A percentile compares a stretch with the other conserved stretches of the same genome.
Evolutionary conservation across 495 filamentous ascomycete species (phyloP).

Genomic region (Aspergillus conjunctus): DNA sequence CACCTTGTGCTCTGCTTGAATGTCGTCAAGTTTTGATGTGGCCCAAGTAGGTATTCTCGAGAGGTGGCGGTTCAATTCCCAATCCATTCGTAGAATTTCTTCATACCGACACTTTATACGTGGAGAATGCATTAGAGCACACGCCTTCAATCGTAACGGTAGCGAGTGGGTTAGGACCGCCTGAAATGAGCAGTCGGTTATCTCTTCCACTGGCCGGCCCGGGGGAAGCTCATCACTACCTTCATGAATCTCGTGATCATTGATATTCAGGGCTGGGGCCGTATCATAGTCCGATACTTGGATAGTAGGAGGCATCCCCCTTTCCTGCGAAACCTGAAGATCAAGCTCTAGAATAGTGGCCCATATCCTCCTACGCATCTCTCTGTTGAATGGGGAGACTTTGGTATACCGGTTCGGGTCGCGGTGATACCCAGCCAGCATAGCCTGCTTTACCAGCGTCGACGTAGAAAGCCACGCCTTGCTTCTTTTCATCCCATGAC

Average conservation of each 20-base stretch:
- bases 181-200: constrained; percentile 47
- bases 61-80: constrained; percentile 42
- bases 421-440: constrained; percentile 59
- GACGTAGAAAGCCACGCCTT: constrained; percentile 62
- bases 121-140: constrained; percentile 45
- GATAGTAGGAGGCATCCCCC: constrained; percentile 60
- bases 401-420: constrained; percentile 53
- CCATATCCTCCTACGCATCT: constrained; percentile 72
- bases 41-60: constrained; percentile 41
- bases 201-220: constrained; percentile 31
- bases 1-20: constrained; percentile 35
- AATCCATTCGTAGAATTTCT: constrained; percentile 46
- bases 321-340: constrained; percentile 60
- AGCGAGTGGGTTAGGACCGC: constrained; percentile 37
- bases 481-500: constrained; percentile 56
- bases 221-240: constrained; percentile 37
- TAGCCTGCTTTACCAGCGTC: constrained; percentile 56
- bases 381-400: constrained; percentile 58
- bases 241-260: constrained; percentile 45
- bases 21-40: constrained; percentile 25
- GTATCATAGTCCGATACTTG: constrained; percentile 60
- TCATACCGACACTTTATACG: constrained; percentile 48
- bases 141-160: constrained; percentile 40
- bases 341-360: constrained; percentile 64
- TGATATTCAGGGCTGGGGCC: constrained; percentile 54